Conservation (phyloP, 2,329 filamentous ascomycete species). For the Plenodomus biglobosus region DNA sequence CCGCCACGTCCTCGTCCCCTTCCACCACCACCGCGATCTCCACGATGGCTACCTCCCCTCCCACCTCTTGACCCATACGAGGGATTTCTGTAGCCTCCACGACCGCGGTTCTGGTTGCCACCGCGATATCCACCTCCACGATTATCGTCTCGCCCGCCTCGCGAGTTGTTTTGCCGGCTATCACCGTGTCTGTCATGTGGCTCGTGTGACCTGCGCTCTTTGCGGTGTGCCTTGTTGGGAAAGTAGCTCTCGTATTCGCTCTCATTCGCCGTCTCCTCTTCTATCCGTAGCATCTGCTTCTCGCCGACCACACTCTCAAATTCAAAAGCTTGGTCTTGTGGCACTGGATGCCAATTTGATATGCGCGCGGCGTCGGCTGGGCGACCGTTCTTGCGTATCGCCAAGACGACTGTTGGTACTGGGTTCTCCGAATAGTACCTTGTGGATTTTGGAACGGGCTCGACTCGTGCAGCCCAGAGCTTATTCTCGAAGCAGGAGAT, state of each 20-base stretch:
- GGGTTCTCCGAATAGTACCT: conserved; percentile 76
- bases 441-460: conserved; percentile 66
- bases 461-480: conserved; percentile 83
- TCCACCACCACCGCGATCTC: conserved; percentile 43
- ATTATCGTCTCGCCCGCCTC: conserved; percentile 28
- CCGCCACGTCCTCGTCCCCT: conserved; percentile 38
- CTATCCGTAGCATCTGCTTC: conserved; percentile 79
- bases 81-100: conserved; percentile 31
- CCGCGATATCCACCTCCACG: conserved; percentile 34
- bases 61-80: conserved; percentile 35
- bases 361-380: conserved; percentile 82
- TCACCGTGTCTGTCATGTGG: conserved; percentile 49
- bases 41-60: conserved; percentile 47
- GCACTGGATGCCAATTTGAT: conserved; percentile 76
- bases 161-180: conserved; percentile 27
- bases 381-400: conserved; percentile 71
- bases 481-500: conserved; percentile 74
- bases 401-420: conserved; percentile 78
- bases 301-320: conserved; percentile 86
- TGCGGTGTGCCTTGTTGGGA: conserved; percentile 58
- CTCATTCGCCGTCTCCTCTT: conserved; percentile 65
- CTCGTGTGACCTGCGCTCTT: conserved; percentile 34
- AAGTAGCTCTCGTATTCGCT: conserved; percentile 66
- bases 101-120: conserved; percentile 37
- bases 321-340: conserved; percentile 68